phyloP scores from a whole-genome alignment of 139 green algal species.

The Microglena sp. region DNA sequence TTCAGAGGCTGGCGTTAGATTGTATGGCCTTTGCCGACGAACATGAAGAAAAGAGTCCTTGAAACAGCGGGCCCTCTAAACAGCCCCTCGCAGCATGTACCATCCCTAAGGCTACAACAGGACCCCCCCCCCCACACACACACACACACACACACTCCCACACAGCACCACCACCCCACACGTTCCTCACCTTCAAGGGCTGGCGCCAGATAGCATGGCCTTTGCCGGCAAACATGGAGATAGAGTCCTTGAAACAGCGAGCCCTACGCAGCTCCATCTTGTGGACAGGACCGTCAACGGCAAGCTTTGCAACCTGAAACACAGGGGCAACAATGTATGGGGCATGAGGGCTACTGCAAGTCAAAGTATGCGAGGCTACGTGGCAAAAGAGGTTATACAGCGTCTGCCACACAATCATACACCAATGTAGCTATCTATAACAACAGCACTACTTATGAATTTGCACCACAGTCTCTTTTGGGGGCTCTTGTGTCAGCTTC shows the following conservation, averaged over 20 bases:
- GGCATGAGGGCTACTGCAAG: neutral
- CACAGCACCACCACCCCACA: too few relatives aligned
- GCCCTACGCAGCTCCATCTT: conserved; percentile 40
- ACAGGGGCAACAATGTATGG: neutral
- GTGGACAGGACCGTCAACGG: conserved; percentile 42
- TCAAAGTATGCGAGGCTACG: too few relatives aligned
- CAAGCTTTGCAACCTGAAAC: conserved; percentile 36
- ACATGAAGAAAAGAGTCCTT: conserved; percentile 30
- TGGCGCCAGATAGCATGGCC: conserved; percentile 23
- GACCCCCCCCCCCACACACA: neutral
- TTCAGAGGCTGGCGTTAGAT: conserved; percentile 17
- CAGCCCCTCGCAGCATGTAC: neutral
- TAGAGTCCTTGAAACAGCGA: conserved; percentile 38
- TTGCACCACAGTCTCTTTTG: too few relatives aligned
- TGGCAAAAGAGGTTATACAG: too few relatives aligned
- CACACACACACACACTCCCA: neutral
- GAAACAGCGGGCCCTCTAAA: conserved; percentile 21
- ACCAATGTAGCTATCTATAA: too few relatives aligned
- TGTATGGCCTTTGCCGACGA: conserved; percentile 24
- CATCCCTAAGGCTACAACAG: neutral
- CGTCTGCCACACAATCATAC: too few relatives aligned
- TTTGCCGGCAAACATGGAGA: conserved; percentile 31
- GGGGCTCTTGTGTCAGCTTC: too few relatives aligned
- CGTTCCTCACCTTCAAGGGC: conserved; percentile 14
- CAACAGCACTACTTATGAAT: too few relatives aligned